phyloP scores from a whole-genome alignment of 2,329 filamentous ascomycete genomes.

The Harringtonia lauricola region DNA sequence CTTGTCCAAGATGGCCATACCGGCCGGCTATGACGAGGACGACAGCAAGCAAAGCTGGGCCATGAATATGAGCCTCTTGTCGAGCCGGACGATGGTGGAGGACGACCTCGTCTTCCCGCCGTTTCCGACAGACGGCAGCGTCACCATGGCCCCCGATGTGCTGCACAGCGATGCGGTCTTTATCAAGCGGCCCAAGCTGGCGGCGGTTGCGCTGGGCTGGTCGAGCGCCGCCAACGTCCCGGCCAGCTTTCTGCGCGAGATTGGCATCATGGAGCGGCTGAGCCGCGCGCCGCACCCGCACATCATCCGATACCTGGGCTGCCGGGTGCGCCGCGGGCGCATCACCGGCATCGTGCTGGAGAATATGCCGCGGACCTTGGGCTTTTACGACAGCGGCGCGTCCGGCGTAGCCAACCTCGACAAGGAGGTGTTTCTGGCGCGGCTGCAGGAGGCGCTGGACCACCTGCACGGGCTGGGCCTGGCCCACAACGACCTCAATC shows the following conservation, averaged over 20 bases:
- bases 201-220: no score
- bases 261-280: neutral
- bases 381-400: neutral
- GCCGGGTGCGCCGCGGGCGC: neutral
- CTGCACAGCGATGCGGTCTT: constrained; percentile 1
- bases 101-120: no score
- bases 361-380: neutral
- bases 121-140: no score
- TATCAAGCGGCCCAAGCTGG: neutral
- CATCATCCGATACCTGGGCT: constrained; percentile 3
- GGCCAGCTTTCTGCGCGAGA: neutral
- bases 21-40: no score
- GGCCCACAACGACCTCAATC: constrained; percentile 13
- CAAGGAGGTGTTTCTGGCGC: neutral
- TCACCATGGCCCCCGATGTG: neutral
- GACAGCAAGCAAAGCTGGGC: no score
- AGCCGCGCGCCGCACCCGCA: neutral
- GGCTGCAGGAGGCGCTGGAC: constrained; percentile 5
- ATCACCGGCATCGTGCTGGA: constrained; percentile 1
- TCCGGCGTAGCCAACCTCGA: neutral
- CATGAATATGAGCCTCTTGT: no score
- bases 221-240: neutral
- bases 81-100: no score
- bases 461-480: constrained; percentile 9
- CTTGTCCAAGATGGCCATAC: no score